Conservation (phyloP, 345 rosid species). For the Salix udensis region DNA sequence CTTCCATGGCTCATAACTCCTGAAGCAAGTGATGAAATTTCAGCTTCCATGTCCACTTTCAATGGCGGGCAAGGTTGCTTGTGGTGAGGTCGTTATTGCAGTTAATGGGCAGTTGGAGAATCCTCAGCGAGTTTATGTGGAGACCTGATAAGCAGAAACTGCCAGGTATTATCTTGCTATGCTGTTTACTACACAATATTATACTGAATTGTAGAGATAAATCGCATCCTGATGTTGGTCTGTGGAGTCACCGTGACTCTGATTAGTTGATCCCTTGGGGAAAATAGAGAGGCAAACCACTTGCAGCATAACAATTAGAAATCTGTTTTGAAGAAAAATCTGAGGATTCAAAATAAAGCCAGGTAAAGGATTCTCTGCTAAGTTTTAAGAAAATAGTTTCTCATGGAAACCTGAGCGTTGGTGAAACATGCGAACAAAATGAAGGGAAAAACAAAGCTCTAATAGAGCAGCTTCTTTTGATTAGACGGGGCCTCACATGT, state of each 20-base stretch:
- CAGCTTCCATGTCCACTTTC: slow-evolving; percentile 37
- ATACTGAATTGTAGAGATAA: slow-evolving; percentile 71
- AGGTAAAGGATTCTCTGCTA: no score
- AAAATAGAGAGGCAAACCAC: slow-evolving; percentile 46
- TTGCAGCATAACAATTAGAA: slow-evolving; percentile 32
- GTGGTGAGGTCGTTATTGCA: slow-evolving; percentile 71
- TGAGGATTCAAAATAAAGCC: no score
- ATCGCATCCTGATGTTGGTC: slow-evolving; percentile 60
- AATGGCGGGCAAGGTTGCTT: slow-evolving; percentile 50
- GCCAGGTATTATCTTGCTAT: slow-evolving; percentile 79
- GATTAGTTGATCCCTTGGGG: slow-evolving; percentile 63
- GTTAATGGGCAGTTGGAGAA: slow-evolving; percentile 90
- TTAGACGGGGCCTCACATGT: slow-evolving; percentile 21
- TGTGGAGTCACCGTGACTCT: slow-evolving; percentile 62
- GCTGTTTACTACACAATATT: slow-evolving; percentile 86
- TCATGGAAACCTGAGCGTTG: not conserved
- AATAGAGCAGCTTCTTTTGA: slow-evolving; percentile 24
- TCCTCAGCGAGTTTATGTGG: slow-evolving; percentile 93
- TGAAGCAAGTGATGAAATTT: slow-evolving; percentile 34
- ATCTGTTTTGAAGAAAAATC: slow-evolving; percentile 11
- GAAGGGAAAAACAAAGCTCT: slow-evolving; percentile 7
- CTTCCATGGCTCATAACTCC: slow-evolving; percentile 94
- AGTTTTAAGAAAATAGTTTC: not conserved
- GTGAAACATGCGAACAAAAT: not conserved
- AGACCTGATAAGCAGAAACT: slow-evolving; percentile 88